phyloP scores from a whole-genome alignment of 2,329 filamentous ascomycete species.

The Penicillium aurantiogriseum region DNA sequence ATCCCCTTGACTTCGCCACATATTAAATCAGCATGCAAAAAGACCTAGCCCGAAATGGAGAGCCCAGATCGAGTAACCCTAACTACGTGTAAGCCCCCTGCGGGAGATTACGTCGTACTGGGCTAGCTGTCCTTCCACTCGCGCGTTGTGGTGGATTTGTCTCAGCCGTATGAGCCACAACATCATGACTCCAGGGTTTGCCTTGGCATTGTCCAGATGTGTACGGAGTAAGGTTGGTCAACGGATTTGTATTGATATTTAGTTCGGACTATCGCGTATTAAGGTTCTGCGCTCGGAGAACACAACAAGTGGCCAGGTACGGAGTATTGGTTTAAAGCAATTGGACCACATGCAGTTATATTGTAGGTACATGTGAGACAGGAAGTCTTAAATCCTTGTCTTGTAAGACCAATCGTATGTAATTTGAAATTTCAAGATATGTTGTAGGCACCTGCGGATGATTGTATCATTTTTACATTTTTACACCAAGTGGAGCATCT shows the following conservation, averaged over 20 bases:
- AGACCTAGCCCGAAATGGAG: neutral
- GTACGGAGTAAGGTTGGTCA: neutral
- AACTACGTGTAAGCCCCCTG: neutral
- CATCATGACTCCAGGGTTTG: neutral
- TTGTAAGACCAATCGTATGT: neutral
- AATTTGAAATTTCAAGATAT: neutral
- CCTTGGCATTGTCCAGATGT: neutral
- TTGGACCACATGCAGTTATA: neutral
- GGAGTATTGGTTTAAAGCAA: neutral
- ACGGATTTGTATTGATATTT: neutral
- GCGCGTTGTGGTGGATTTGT: slow-evolving; percentile 1
- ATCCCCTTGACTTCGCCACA: neutral
- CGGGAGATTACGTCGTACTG: slow-evolving; percentile 1
- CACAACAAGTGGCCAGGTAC: neutral
- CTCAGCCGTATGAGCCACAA: slow-evolving; percentile 6
- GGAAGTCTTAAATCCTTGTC: neutral
- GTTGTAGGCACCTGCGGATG: neutral
- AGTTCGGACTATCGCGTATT: neutral
- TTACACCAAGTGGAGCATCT: neutral
- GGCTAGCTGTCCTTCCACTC: neutral
- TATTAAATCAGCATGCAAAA: neutral
- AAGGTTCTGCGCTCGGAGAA: neutral
- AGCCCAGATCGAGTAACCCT: neutral
- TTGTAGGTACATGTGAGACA: neutral
- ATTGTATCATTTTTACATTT: neutral